Evolutionary conservation across 257 asterid genomes (phyloP).

Genomic region (Penstemon eatonii): DNA sequence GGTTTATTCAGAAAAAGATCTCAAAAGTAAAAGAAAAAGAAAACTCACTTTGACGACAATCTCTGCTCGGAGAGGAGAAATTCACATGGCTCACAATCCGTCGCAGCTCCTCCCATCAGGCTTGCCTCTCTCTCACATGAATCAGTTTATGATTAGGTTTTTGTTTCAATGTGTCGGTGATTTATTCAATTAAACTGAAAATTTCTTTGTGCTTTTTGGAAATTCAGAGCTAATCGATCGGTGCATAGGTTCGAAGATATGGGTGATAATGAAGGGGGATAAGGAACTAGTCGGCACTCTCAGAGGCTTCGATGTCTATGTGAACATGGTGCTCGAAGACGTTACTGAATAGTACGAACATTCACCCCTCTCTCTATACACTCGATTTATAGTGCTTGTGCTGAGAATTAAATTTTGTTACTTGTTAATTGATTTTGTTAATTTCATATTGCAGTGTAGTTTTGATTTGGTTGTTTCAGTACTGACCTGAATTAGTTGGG

Average conservation of each 20-base stretch:
- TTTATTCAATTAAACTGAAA: neutral
- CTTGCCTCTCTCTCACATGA: neutral
- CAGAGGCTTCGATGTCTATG: slow-evolving; percentile 41
- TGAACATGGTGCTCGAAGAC: slow-evolving; percentile 45
- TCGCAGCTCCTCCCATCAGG: slow-evolving; percentile 51
- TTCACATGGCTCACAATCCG: slow-evolving; percentile 37
- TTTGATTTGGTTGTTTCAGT: neutral
- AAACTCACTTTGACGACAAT: neutral
- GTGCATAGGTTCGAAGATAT: slow-evolving; percentile 47
- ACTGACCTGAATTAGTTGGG: too few relatives aligned
- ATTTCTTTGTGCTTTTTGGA: neutral
- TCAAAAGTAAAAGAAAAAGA: neutral
- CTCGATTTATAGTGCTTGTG: neutral
- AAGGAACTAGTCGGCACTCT: slow-evolving; percentile 46
- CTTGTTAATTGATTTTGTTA: neutral
- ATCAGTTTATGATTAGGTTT: neutral
- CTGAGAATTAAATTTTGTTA: neutral
- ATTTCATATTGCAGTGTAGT: neutral
- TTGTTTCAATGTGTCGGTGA: too few relatives aligned
- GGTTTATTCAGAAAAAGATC: neutral
- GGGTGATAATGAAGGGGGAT: slow-evolving; percentile 49
- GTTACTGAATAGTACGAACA: slow-evolving; percentile 41
- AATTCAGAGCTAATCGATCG: slow-evolving; percentile 42
- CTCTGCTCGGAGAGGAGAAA: slow-evolving; percentile 4
- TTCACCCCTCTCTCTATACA: neutral